Base-by-base conservation (phyloP, 352 stramenopile genomes). In the Halophytophthora polymorphica region DNA sequence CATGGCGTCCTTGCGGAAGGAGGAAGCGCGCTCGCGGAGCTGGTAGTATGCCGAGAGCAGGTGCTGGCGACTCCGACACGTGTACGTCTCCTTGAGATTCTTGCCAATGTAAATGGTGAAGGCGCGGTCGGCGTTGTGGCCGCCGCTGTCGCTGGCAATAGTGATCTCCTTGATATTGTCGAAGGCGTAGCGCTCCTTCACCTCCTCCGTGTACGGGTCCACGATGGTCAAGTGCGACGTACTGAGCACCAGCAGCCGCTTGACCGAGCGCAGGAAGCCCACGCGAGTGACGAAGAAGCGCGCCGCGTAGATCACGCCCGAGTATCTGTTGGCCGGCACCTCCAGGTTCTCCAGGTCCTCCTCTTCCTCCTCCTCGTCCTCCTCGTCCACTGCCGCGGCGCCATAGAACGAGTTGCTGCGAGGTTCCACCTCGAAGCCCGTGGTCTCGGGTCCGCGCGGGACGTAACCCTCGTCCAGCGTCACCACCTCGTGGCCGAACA, bases 81-180 rank as follows among this genome's bases (percentile, higher is more conserved):
- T 90, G 56, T 95, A 95, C 60, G 82, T 93, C 53, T 93, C 83
- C 53, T 90, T 88, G 36, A 91, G 61, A 53, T 86, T 93, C 59
- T 91, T 93, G 44, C 81, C 83, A 21, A 93, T 90, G 49, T 77
- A 89, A 44, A 95, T 78, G 23, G 79, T 91, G 58, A 95, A 93
- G 31, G 74, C 67, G 15, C 80, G 63, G 47, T 93, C 80, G 12
- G 78, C 69, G 40, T 87, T 90, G 38, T 82, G 73, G 2, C 72
- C 73, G 46, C 78, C 75, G 31, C 61, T 79, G 43, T 92, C 81
- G 2, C 75, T 74, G 10, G 83, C 81, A 28, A 90, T 70, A 21
- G 78, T 93, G 47, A 93, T 90, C 63, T 93, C 85, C 51, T 89
- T 93, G 50, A 95, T 95, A 54, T 90, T 90, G 50, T 91, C 80